Evolutionary conservation across 1,139 yeast genomes (phyloP).

Genomic region (Hyphopichia buzzinii): DNA sequence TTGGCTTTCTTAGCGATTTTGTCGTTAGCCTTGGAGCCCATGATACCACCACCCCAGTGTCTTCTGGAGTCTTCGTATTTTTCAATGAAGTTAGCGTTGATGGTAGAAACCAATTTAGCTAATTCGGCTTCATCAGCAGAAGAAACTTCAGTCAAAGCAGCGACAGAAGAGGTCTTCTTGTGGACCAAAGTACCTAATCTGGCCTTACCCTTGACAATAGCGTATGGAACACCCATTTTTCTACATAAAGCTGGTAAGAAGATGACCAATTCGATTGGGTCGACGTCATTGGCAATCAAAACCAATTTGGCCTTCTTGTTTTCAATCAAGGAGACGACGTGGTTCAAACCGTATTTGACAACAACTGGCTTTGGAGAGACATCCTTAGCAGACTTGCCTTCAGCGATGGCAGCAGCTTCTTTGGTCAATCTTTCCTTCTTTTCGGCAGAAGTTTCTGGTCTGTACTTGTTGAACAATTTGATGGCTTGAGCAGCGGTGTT

Average conservation of each 20-base stretch:
- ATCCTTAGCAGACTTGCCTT: slow-evolving; percentile 94
- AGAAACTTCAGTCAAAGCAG: slow-evolving; percentile 92
- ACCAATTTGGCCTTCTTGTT: slow-evolving; percentile 98
- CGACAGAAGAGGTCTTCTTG: slow-evolving; percentile 95
- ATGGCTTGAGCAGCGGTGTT: slow-evolving; percentile 96
- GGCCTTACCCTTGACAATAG: slow-evolving; percentile 97
- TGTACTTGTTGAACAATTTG: slow-evolving; percentile 96
- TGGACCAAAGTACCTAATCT: slow-evolving; percentile 97
- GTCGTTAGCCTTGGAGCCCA: slow-evolving; percentile 90
- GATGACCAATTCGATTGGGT: slow-evolving; percentile 95
- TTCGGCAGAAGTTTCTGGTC: slow-evolving; percentile 96
- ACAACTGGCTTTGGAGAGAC: slow-evolving; percentile 94
- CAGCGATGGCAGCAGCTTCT: slow-evolving; percentile 98
- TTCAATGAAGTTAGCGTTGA: slow-evolving; percentile 87
- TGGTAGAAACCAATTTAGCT: slow-evolving; percentile 87
- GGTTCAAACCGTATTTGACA: slow-evolving; percentile 97
- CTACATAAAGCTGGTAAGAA: slow-evolving; percentile 98
- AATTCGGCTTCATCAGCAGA: slow-evolving; percentile 94
- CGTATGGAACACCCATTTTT: slow-evolving; percentile 99
- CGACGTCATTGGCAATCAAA: slow-evolving; percentile 96
- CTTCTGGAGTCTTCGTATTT: slow-evolving; percentile 94
- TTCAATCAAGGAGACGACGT: slow-evolving; percentile 93
- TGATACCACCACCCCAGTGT: slow-evolving; percentile 99
- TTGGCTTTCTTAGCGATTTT: slow-evolving; percentile 53
- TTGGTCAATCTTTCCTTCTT: slow-evolving; percentile 98